A percentile compares a stretch with the other conserved stretches of the same genome.
phyloP scores from a whole-genome alignment of 2,329 filamentous ascomycete genomes.

The Pseudogymnoascus pannorum region DNA sequence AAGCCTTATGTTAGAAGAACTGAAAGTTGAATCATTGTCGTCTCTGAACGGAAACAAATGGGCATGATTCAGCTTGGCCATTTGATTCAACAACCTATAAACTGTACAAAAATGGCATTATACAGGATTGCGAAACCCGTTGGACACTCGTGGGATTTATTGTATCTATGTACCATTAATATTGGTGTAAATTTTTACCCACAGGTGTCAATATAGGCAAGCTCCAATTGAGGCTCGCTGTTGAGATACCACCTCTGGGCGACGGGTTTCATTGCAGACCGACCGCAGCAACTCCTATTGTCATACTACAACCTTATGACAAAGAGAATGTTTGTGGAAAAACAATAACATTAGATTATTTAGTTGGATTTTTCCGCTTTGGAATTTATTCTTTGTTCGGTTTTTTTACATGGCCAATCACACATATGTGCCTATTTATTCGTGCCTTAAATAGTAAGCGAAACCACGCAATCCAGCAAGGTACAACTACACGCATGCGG shows the following conservation, averaged over 20 bases:
- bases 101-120: background rate
- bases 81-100: background rate
- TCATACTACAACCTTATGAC: background rate
- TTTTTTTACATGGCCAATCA: conserved; percentile 8
- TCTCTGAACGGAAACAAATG: background rate
- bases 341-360: background rate
- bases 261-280: background rate
- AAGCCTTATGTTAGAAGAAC: background rate
- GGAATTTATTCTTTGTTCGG: conserved; percentile 1
- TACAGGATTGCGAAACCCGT: background rate
- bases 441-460: conserved; percentile 6
- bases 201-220: background rate
- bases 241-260: background rate
- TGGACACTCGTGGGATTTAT: background rate
- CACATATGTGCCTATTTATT: conserved; percentile 6
- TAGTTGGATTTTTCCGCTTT: background rate
- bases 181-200: background rate
- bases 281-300: background rate
- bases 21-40: background rate
- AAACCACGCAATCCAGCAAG: background rate
- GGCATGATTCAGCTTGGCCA: background rate
- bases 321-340: conserved; percentile 1
- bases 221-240: background rate
- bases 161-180: background rate
- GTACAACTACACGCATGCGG: conserved; percentile 3